Evolutionary conservation across 2,329 filamentous ascomycete species (phyloP), one percentile per base, ranked within the genome.

Genomic region (Phialemoniopsis sp.): DNA sequence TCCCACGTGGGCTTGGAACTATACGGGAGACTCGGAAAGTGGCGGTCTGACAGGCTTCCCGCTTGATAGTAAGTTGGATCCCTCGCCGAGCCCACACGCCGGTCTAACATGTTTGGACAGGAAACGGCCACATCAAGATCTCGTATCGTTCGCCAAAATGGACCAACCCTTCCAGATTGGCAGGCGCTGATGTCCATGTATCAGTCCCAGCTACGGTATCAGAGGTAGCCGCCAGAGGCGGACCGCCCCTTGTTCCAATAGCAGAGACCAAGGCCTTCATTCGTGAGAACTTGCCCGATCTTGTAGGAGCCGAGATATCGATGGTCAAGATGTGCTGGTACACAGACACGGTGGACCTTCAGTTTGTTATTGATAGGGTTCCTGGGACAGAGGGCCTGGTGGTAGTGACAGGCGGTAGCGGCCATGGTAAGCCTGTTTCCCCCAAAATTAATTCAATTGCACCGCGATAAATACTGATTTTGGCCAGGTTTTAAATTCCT

Each of bases 401-500:
- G 13, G 37, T 38, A 7, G 37, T 29, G n/a, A 18, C 37, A 2
- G 37, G 29, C 19, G 37, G 37, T 21, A 32, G 29, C 4, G 31
- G 31, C 9, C 37, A 38, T 21, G 37, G 37, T 38, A 18, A 6
- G 37, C 34, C 9, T 16, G 3, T 2, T 9, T 4, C 10, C 14
- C 30, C 14, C 4, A 12, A 9, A 13, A n/a, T 10, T 21, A 6
- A 29, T 1, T 34, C 8, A 13, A 4, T 29, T n/a, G n/a, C n/a
- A n/a, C n/a, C n/a, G n/a, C n/a, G n/a, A n/a, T n/a, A n/a, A n/a
- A n/a, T n/a, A n/a, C n/a, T n/a, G n/a, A n/a, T n/a, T n/a, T n/a
- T n/a, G n/a, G n/a, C n/a, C n/a, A 38, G 37, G 30, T 4, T 38
- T 38, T 21, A 38, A 38, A n/a, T 38, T 38, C 31, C 37, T 38